These are phyloP conservation scores for Pelagomonas calceolata DNA, from an alignment of 108 stramenopile genomes.

Conservation along the genomic window DNA sequence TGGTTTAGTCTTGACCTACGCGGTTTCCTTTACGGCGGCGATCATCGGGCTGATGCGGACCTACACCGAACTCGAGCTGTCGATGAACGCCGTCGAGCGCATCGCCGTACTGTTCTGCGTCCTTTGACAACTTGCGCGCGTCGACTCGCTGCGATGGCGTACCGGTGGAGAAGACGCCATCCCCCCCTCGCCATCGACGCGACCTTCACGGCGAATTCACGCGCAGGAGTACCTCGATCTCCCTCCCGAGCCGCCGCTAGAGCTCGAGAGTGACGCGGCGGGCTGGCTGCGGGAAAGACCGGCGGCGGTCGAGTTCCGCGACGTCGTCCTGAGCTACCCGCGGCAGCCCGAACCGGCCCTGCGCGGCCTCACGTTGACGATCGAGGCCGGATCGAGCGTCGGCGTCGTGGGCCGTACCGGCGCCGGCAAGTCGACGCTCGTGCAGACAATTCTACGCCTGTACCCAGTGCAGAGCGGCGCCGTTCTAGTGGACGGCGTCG, in stretches of 20 bases:
- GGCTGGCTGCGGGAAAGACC: not conserved
- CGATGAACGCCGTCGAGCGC: conserved; percentile 46
- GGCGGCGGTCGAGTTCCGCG: not conserved
- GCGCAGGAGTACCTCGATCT: not conserved
- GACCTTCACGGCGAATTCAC: not conserved
- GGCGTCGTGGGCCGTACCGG: conserved; percentile 52
- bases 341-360: conserved; percentile 25
- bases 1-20: conserved; percentile 25
- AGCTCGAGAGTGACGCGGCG: not conserved
- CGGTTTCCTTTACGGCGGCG: conserved; percentile 8
- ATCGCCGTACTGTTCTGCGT: too few species aligned
- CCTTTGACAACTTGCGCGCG: too few species aligned
- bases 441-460: conserved; percentile 36
- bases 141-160: too few species aligned
- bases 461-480: conserved; percentile 53
- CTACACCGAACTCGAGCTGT: conserved; percentile 34
- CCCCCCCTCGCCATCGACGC: not conserved
- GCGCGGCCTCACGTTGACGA: conserved; percentile 24
- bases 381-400: conserved; percentile 22
- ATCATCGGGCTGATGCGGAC: conserved; percentile 20
- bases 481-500: conserved; percentile 74
- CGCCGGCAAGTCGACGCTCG: conserved; percentile 43
- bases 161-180: too few species aligned
- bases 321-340: conserved; percentile 20
- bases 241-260: not conserved